phyloP scores from a whole-genome alignment of 257 asterid genomes.

The Ilex asprella region DNA sequence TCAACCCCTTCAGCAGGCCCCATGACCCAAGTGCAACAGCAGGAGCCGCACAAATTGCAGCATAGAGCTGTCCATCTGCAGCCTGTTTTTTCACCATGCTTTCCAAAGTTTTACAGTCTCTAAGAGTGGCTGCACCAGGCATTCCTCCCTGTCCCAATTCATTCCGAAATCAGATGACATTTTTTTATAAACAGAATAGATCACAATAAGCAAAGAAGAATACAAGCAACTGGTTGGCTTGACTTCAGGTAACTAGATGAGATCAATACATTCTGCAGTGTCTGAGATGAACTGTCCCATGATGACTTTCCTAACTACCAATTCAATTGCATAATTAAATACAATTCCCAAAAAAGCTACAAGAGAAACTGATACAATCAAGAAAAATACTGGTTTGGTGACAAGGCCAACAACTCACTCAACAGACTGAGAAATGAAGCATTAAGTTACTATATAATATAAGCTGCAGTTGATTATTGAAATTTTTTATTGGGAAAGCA shows the following conservation, averaged over 20 bases:
- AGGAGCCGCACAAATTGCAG: slow-evolving; percentile 97
- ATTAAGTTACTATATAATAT: no score
- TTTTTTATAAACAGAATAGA: background rate
- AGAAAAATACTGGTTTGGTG: no score
- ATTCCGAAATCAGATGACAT: background rate
- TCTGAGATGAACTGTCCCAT: no score
- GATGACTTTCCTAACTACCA: no score
- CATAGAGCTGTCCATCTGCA: slow-evolving; percentile 52
- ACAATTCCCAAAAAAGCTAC: no score
- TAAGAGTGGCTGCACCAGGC: slow-evolving; percentile 81
- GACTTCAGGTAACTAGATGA: background rate
- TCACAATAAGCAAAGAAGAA: background rate
- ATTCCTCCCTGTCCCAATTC: slow-evolving; percentile 65
- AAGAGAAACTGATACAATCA: no score
- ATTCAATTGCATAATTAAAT: no score
- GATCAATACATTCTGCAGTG: background rate
- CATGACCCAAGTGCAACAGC: slow-evolving; percentile 91
- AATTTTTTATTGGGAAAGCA: no score
- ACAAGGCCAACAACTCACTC: no score
- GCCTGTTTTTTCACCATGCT: slow-evolving; percentile 67
- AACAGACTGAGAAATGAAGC: no score
- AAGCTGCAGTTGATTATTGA: no score
- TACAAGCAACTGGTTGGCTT: background rate
- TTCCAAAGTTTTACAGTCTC: slow-evolving; percentile 71
- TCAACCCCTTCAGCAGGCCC: slow-evolving; percentile 84